A percentile compares a stretch with the other conserved stretches of the same genome.
phyloP scores from a whole-genome alignment of 2,329 filamentous ascomycete species.

The Monilinia vaccinii-corymbosi region DNA sequence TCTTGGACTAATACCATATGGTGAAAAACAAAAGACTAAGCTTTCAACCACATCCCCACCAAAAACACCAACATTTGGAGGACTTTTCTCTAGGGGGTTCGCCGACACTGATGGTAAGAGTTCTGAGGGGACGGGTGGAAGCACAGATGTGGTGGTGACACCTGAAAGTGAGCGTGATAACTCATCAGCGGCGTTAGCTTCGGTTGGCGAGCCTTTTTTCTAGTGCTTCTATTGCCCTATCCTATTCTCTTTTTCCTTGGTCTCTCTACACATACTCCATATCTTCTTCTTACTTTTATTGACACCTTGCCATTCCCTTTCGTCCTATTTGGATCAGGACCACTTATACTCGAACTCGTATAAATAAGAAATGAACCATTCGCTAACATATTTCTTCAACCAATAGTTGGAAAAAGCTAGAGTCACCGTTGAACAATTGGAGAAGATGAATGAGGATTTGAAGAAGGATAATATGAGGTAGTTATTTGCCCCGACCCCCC shows the following conservation, averaged over 20 bases:
- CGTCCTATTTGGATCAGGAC: not conserved
- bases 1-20: conserved; percentile 4
- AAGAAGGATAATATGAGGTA: conserved; percentile 41
- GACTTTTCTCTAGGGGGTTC: conserved; percentile 46
- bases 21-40: conserved; percentile 31
- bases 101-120: conserved; percentile 32
- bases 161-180: conserved; percentile 53
- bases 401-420: conserved; percentile 29
- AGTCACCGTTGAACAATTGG: conserved; percentile 30
- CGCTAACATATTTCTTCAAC: conserved; percentile 18
- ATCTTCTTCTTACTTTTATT: not conserved
- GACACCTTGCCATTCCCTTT: not conserved
- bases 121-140: conserved; percentile 22
- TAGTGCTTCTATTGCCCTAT: conserved; percentile 18
- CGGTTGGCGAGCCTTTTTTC: conserved; percentile 42
- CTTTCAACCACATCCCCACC: conserved; percentile 33
- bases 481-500: conserved; percentile 2
- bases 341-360: not conserved
- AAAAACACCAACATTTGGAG: conserved; percentile 30
- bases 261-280: not conserved
- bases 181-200: conserved; percentile 57
- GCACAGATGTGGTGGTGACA: conserved; percentile 28
- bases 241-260: not conserved
- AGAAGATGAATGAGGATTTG: conserved; percentile 47
- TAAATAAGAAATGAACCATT: not conserved